Evolutionary conservation across 352 stramenopile genomes (phyloP), one percentile per base, ranked within the genome.

Genomic region (Globisporangium camurandrum): DNA sequence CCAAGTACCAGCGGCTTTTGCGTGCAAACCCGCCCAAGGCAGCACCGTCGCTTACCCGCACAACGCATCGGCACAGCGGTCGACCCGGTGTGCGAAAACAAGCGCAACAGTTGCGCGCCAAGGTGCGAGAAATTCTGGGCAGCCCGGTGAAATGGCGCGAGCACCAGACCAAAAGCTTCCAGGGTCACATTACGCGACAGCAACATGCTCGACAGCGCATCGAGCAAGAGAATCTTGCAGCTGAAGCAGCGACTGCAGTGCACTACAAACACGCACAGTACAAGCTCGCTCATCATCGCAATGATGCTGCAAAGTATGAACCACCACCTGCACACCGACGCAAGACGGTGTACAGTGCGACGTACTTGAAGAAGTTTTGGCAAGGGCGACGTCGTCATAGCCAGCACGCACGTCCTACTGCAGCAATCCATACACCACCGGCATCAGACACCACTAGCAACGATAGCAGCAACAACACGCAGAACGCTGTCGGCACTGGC

Each of bases 141-240:
- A 57, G 56, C 38, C 47, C 43, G 11, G 31, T 34, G 12, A 56
- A 66, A 24, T 84, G 68, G 70, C 70, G 61, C 11, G 65, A 69
- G 22, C 72, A 78, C 41, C 77, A 86, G 40, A 70, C 46, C 50
- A 70, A 71, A 45, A 84, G 71, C 20, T 71, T 84, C 30, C 56
- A 73, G 24, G 63, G 62, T 16, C 77, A 89, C 45, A 77, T 89
- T 7, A 60, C 51, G 20, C 68, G 75, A 2, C 74, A 89, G 61
- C 60, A 61, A 2, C 62, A 68, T 23, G 76, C 77, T 0, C 59
- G 72, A 14, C 30, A 51, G 16, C 52, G 51, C 14, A 26, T 46
- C 4, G 33, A 64, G 20, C 61, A 78, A 27, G 54, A 63, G 19
- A 44, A 56, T 31, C 46, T 59, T 0, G 41, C 54, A 0, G 44